Base-by-base conservation (phyloP, 768 basidiomycete genomes). In the Amyloporia xantha region DNA sequence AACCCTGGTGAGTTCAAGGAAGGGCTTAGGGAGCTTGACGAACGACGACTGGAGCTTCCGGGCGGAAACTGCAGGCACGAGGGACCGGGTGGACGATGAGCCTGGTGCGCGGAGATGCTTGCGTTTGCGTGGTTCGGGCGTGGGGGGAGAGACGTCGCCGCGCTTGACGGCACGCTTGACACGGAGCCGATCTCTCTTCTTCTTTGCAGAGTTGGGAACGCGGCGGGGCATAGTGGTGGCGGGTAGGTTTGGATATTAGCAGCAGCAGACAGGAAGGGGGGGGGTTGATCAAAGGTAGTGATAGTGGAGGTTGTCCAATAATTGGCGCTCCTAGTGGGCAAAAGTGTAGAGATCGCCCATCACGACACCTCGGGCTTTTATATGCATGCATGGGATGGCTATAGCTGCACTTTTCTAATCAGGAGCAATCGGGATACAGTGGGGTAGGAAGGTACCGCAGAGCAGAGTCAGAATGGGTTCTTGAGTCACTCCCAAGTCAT, bases 101-200 rank as follows among this genome's bases (percentile, higher is more conserved):
- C 24, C 13, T 11, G 26, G 56, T 23, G 44, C 27, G 24, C 48
- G 36, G 30, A 37, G 46, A 41, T 63, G 67, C 53, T 58, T 63
- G 60, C 54, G 65, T 50, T 46, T 60, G 53, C 53, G 69, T 41
- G 71, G 56, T 20, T 71, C 53, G 12, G 73, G 67, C 17, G 62
- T 61, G 4, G 61, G 59, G 2, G 59, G 51, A 19, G 55, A 46
- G 30, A 71, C 64, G 54, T 89, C 88, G 3, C 88, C 91, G 26
- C 91, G 82, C 64, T 94, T 94, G 26, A 86, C 67, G 3, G 92
- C 91, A 20, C 91, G 84, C 58, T 88, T 90, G 42, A 82, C 75
- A 62, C 89, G 81, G 6, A 82, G 73, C 49, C 87, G 78, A 1
- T 77, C 81, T 53, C 84, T 89, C 55, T 81, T 82, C 58, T 85